Percentiles rank a stretch among this genome's conserved stretches.
Evolutionary conservation across 2,329 filamentous ascomycete species (phyloP).

Genomic region (Ambrosiella beaveri): DNA sequence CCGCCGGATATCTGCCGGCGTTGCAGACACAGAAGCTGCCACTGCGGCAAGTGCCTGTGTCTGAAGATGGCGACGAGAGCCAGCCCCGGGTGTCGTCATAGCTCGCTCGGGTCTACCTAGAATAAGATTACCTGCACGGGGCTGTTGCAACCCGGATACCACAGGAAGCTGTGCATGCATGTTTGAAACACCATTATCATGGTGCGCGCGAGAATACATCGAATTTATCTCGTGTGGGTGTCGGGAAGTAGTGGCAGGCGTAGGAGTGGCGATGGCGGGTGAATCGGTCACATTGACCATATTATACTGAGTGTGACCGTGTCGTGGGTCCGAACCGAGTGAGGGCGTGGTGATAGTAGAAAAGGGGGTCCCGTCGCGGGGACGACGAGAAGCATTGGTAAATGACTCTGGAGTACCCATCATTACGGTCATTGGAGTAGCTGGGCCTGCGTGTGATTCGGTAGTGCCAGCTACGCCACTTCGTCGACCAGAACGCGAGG

Average conservation of each 20-base stretch:
- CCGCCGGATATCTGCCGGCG: background rate
- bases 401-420: background rate
- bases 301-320: background rate
- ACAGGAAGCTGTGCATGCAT: constrained; percentile 7
- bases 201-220: constrained; percentile 10
- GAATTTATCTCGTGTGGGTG: background rate
- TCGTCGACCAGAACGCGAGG: constrained; percentile 24
- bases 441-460: background rate
- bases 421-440: background rate
- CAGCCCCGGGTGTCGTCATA: constrained; percentile 11
- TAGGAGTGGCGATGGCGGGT: constrained; percentile 1
- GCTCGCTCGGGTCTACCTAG: constrained; percentile 7
- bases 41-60: constrained; percentile 3
- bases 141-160: constrained; percentile 6
- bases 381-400: background rate
- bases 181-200: constrained; percentile 9
- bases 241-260: background rate
- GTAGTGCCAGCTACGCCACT: background rate
- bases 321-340: background rate
- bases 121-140: constrained; percentile 4
- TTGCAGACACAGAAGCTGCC: background rate
- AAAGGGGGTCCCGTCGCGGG: background rate
- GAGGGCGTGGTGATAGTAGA: background rate
- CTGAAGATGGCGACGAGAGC: background rate
- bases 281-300: background rate